Conservation (phyloP, 2,329 filamentous ascomycete species). For the Colletotrichum tofieldiae region DNA sequence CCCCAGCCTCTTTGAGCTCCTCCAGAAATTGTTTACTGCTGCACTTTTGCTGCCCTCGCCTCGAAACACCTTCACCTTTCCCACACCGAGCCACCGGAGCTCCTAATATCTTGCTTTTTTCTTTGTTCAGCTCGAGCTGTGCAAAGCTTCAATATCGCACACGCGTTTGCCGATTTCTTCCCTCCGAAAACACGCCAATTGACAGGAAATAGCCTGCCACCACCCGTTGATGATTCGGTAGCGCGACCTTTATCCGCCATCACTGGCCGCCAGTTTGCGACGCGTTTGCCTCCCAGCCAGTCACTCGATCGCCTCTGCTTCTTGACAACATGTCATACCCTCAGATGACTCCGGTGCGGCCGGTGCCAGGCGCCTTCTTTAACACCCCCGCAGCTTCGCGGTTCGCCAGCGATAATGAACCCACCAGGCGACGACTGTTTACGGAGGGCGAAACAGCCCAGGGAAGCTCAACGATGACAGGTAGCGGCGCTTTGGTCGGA, state of each 20-base stretch:
- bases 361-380: constrained; percentile 82
- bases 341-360: constrained; percentile 77
- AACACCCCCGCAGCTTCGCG: constrained; percentile 76
- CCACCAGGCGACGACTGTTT: constrained; percentile 69
- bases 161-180: not conserved
- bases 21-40: constrained; percentile 52
- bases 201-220: constrained; percentile 28
- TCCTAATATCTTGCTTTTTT: constrained; percentile 20
- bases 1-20: constrained; percentile 51
- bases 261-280: constrained; percentile 43
- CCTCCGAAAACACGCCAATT: constrained; percentile 26
- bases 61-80: constrained; percentile 38
- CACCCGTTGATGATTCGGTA: constrained; percentile 51
- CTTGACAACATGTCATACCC: constrained; percentile 67
- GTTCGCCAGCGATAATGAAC: constrained; percentile 57
- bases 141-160: constrained; percentile 18
- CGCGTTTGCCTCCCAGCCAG: constrained; percentile 37
- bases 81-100: constrained; percentile 34
- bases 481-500: constrained; percentile 30
- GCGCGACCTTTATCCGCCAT: constrained; percentile 43
- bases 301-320: constrained; percentile 11
- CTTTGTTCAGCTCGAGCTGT: constrained; percentile 34
- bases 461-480: constrained; percentile 22
- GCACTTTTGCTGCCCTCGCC: constrained; percentile 40
- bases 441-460: constrained; percentile 45